These are phyloP conservation scores for Talaromyces sp. DNA, from an alignment of 2,329 filamentous ascomycete species.

Conservation along the genomic window DNA sequence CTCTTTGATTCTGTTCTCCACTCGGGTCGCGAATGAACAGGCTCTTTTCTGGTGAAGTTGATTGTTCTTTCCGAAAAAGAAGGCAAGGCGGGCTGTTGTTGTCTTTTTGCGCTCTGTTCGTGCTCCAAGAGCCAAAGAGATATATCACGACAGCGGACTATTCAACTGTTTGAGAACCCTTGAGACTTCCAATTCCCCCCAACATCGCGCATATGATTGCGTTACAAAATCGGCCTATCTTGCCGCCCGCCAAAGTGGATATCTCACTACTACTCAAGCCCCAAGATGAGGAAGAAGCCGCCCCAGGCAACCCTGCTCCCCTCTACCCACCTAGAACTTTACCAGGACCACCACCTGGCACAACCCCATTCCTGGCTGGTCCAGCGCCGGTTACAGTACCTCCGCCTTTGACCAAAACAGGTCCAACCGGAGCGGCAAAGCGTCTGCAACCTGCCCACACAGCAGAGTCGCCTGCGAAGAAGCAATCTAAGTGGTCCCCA, in stretches of 20 bases:
- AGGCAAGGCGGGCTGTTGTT: too few relatives aligned
- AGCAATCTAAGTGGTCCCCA: conserved; percentile 94
- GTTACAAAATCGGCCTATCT: conserved; percentile 43
- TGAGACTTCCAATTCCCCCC: conserved; percentile 14
- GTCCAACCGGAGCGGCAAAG: conserved; percentile 38
- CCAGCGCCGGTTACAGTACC: conserved; percentile 26
- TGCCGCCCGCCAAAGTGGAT: conserved; percentile 77
- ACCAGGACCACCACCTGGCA: conserved; percentile 24
- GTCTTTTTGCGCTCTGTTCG: too few relatives aligned
- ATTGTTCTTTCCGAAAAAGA: neutral
- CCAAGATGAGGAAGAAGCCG: conserved; percentile 43
- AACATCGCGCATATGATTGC: conserved; percentile 48
- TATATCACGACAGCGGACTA: too few relatives aligned
- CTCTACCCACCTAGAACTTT: conserved; percentile 36
- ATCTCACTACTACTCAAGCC: conserved; percentile 86
- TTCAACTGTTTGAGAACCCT: neutral
- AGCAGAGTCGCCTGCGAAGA: conserved; percentile 74
- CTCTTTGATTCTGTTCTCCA: too few relatives aligned
- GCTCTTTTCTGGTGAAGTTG: neutral
- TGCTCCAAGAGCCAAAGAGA: neutral
- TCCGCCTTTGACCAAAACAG: conserved; percentile 33
- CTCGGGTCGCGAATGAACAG: too few relatives aligned
- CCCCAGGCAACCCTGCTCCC: conserved; percentile 33
- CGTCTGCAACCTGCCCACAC: conserved; percentile 52
- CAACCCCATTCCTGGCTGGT: conserved; percentile 30